phyloP scores from a whole-genome alignment of 1,139 yeast genomes.

The Candida freyschussii region DNA sequence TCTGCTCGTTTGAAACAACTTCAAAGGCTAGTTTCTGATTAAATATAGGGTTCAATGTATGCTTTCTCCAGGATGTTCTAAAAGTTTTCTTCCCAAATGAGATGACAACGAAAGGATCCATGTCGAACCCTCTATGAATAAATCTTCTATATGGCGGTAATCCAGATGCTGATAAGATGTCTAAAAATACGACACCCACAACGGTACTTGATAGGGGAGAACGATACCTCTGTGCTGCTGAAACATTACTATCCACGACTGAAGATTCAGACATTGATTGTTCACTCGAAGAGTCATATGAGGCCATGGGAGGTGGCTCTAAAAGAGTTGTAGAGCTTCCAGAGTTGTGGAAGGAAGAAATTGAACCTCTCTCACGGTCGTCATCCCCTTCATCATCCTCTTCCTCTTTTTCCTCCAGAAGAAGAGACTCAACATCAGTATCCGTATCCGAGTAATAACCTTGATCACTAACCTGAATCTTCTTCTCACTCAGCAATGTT shows the following conservation, averaged over 20 bases:
- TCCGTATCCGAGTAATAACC: conserved; percentile 34
- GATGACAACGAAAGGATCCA: conserved; percentile 94
- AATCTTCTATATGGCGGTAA: conserved; percentile 62
- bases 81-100: conserved; percentile 87
- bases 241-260: no score
- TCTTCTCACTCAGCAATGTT: conserved; percentile 10
- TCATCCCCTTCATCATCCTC: conserved; percentile 1
- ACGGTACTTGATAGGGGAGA: conserved; percentile 26
- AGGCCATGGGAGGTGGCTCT: not conserved
- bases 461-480: conserved; percentile 24
- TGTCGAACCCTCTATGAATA: conserved; percentile 67
- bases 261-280: no score
- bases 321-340: not conserved
- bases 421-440: conserved; percentile 20
- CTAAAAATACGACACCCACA: conserved; percentile 71
- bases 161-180: conserved; percentile 66
- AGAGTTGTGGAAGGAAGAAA: no score
- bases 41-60: conserved; percentile 76
- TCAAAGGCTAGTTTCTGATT: conserved; percentile 81
- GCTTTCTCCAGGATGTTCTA: conserved; percentile 82
- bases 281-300: conserved; percentile 1
- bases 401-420: conserved; percentile 9
- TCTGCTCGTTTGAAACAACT: conserved; percentile 58
- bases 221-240: conserved; percentile 1
- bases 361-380: no score